Evolutionary conservation across 2,329 filamentous ascomycete species (phyloP), one percentile per base, ranked within the genome.

Genomic region (Aspergillus cejpii): DNA sequence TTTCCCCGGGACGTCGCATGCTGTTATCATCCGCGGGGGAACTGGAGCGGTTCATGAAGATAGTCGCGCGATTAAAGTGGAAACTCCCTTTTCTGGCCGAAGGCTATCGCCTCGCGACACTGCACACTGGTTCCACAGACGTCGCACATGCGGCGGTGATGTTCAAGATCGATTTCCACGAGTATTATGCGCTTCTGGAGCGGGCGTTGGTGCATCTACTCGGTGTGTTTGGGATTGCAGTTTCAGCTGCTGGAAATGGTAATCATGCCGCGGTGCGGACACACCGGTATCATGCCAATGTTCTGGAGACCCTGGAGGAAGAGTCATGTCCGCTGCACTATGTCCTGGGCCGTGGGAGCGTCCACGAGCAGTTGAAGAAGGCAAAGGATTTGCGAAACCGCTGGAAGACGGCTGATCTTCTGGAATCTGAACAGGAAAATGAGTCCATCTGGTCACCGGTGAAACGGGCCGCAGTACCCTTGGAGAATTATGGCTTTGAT

Each of bases 131-230:
- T 8, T 44, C 56, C n/a, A 54, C 51, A 2, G 58, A 57, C n/a
- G 44, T 58, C 36, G 40, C 53, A 1, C 52, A 64, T 11, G 76
- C 76, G 0, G 79, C 83, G 62, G 73, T 78, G 12, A 86, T 86
- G 74, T 87, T 87, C 70, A 87, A 87, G 62, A 74, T 87, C 6
- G 84, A 87, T 58, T 88, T 87, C 51, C 81, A 85, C 64, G 84
- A 88, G 58, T 87, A 83, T 62, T 87, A 87, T 67, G 79, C 80
- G 41, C 74, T 85, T 27, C 75, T 87, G 5, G 84, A 88, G 65
- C 78, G 84, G 23, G 83, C 82, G 0, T 71, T 87, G 6, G 81
- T 85, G 1, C 77, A 83, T 37, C 68, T 85, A 1, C 74, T 85
- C n/a, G 74, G 74, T 0, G 75, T 85, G 0, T 84, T 81, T 47